Evolutionary conservation across 192 early-diverging fungal species (phyloP), one percentile per base, ranked within the genome.

Genomic region (Coemansia sp.): DNA sequence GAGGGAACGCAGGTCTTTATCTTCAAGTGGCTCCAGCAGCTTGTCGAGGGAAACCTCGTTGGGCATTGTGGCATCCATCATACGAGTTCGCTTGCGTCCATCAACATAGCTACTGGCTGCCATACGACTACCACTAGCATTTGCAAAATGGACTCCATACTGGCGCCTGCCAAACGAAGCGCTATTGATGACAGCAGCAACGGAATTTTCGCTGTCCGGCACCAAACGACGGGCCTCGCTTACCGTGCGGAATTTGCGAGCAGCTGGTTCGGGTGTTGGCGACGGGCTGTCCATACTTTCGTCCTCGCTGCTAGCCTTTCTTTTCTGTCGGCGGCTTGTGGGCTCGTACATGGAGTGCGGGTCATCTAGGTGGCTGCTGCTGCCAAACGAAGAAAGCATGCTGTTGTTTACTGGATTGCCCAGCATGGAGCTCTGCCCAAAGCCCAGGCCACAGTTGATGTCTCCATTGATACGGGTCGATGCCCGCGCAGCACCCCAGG

Each of bases 1-100:
- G 28, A 99, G 79, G 49, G 71, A 66, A 25, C 95, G 77, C 45
- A 98, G 84, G 61, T 91, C 86, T 21, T 89, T 81, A 56, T 91
- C 87, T 53, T 89, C 86, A 16, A 95, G 84, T 26, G 86, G 75
- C 58, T 80, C 77, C 21, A 87, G 68, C 20, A 84, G 71, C 70
- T 86, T 81, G 75, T 70, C 75, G 37, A 86, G 74, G 18, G 74
- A 59, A 29, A 82, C 70, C 49, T 76, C 61, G 63, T 40, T 68
- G 0, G 70, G 73, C 61, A 31, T 56, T 3, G 64, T 65, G 21
- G 60, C 59, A 12, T 71, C 59, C 57, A 61, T 49, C 35, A 66
- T 29, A 30, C 81, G 71, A 26, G 72, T 78, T 39, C 71, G 71
- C 66, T 83, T 83, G 61, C 71, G 71, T 7, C 57, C 66, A 29